phyloP scores from a whole-genome alignment of 768 basidiomycete species.

The Saitozyma sp. region DNA sequence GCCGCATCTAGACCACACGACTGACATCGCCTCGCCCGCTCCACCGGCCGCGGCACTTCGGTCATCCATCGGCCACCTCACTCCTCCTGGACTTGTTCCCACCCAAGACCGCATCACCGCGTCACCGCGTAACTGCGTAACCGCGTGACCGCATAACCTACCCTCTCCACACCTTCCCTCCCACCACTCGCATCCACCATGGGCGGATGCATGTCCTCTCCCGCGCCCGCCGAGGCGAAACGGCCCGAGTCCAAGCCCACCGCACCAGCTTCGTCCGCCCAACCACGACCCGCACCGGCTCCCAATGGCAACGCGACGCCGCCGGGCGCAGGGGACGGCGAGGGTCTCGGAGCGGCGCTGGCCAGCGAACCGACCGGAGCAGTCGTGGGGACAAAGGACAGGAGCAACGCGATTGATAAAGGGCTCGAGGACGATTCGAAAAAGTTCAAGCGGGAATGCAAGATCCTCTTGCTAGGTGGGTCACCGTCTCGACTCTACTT shows the following conservation, averaged over 20 bases:
- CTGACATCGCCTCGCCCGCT: no score
- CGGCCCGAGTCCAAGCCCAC: constrained; percentile 9
- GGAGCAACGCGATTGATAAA: constrained; percentile 65
- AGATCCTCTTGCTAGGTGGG: constrained; percentile 87
- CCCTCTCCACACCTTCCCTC: no score
- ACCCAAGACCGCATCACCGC: no score
- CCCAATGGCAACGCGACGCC: constrained; percentile 9
- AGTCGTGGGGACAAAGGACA: constrained; percentile 30
- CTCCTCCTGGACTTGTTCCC: no score
- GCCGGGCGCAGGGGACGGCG: constrained; percentile 1
- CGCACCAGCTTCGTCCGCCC: constrained; percentile 8
- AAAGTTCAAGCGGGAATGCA: constrained; percentile 82
- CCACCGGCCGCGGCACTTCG: no score
- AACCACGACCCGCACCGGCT: constrained; percentile 9
- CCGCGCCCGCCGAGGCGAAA: constrained; percentile 15
- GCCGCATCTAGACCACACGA: no score
- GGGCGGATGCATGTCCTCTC: constrained; percentile 49
- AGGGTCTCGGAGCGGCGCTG: constrained; percentile 39
- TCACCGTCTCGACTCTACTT: constrained; percentile 17
- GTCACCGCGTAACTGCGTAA: no score
- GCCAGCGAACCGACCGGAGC: constrained; percentile 21
- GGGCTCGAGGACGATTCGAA: constrained; percentile 81
- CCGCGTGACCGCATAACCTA: no score
- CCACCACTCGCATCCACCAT: constrained; percentile 18
- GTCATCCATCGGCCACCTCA: no score